A percentile compares a stretch with the other conserved stretches of the same genome.
Conservation (phyloP, 2,329 filamentous ascomycete species). For the Fusarium sororula region DNA sequence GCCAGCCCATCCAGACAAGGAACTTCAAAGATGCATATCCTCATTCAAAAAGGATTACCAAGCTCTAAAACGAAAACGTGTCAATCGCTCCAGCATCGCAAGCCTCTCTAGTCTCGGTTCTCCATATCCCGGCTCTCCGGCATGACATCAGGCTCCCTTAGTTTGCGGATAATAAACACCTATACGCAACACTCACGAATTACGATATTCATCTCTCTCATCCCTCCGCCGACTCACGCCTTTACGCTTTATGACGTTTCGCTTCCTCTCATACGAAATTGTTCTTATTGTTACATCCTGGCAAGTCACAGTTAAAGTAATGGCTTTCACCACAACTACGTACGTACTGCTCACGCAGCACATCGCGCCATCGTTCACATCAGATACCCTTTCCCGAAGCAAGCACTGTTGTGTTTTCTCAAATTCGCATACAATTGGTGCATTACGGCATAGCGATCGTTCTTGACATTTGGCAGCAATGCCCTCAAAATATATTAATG, state of each 20-base stretch:
- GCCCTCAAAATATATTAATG: slow-evolving; percentile 14
- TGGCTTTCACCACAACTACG: slow-evolving; percentile 1
- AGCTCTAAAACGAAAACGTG: slow-evolving; percentile 58
- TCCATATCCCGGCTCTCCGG: slow-evolving; percentile 38
- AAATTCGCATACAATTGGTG: slow-evolving; percentile 32
- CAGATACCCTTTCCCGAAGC: slow-evolving; percentile 36
- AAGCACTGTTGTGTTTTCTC: slow-evolving; percentile 28
- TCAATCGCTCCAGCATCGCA: slow-evolving; percentile 44
- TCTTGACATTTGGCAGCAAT: slow-evolving; percentile 21
- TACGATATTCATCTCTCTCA: slow-evolving; percentile 33
- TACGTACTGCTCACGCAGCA: slow-evolving; percentile 3
- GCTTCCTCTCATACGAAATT: slow-evolving; percentile 8
- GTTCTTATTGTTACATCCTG: neutral
- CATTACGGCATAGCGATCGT: slow-evolving; percentile 28
- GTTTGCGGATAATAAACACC: slow-evolving; percentile 2
- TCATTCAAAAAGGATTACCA: slow-evolving; percentile 70
- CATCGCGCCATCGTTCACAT: slow-evolving; percentile 13
- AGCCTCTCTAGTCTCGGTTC: slow-evolving; percentile 43
- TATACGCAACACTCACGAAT: slow-evolving; percentile 33
- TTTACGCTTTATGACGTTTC: slow-evolving; percentile 33
- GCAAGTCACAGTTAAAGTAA: slow-evolving; percentile 2
- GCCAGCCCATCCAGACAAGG: slow-evolving; percentile 61
- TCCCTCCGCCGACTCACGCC: slow-evolving; percentile 4
- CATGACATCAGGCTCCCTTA: slow-evolving; percentile 16
- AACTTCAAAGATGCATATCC: slow-evolving; percentile 66